A percentile compares a stretch with the other conserved stretches of the same genome.
Conservation (phyloP, 352 stramenopile genomes). For the Phytophthora chlamydospora region DNA sequence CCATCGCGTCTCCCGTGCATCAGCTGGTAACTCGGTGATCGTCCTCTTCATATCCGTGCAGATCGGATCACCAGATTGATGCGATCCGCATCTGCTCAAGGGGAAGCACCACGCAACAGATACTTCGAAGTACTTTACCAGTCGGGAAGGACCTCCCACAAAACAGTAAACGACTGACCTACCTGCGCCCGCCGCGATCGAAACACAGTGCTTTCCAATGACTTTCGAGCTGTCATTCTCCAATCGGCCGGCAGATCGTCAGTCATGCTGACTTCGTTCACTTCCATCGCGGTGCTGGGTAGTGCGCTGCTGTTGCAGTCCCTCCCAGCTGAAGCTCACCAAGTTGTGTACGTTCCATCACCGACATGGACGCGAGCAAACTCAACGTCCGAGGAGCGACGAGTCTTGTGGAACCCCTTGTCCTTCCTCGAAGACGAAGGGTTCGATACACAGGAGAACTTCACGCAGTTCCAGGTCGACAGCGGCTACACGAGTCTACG, state of each 20-base stretch:
- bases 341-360: slow-evolving; percentile 42
- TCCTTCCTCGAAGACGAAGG: slow-evolving; percentile 52
- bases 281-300: slow-evolving; percentile 3
- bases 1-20: no score
- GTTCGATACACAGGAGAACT: slow-evolving; percentile 44
- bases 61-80: background rate
- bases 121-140: background rate
- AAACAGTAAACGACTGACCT: slow-evolving; percentile 16
- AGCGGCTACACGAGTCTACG: slow-evolving; percentile 47
- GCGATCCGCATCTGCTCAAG: slow-evolving; percentile 11
- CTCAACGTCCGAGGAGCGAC: slow-evolving; percentile 27
- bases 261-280: slow-evolving; percentile 19
- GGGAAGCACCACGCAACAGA: slow-evolving; percentile 1
- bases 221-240: slow-evolving; percentile 3
- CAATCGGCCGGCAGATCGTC: slow-evolving; percentile 5
- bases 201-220: background rate
- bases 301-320: slow-evolving; percentile 11
- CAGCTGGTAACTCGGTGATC: background rate
- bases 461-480: slow-evolving; percentile 37
- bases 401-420: slow-evolving; percentile 42
- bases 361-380: slow-evolving; percentile 37
- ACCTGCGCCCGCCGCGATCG: background rate
- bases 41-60: slow-evolving; percentile 1
- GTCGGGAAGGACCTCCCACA: background rate
- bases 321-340: slow-evolving; percentile 28